A percentile compares a stretch with the other conserved stretches of the same genome.
Evolutionary conservation across 2,329 filamentous ascomycete species (phyloP).

Genomic region (Penicillium sp.): DNA sequence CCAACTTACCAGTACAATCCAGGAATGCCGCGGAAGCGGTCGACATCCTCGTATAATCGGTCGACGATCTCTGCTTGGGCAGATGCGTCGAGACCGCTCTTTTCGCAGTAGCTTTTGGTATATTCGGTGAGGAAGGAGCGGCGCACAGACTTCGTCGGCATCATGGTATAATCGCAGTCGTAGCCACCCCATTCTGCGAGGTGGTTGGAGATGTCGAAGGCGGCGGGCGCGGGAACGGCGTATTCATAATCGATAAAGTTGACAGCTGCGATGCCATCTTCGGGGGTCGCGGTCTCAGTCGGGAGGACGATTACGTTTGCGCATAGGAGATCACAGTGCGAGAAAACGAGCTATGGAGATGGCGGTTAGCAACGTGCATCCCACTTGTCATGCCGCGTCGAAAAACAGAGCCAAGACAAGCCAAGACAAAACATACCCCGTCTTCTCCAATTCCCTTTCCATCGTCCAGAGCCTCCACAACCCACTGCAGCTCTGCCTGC

Average conservation of each 20-base stretch:
- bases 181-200: conserved; percentile 98
- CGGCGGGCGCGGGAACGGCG: conserved; percentile 87
- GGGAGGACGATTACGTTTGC: conserved; percentile 90
- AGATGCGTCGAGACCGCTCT: conserved; percentile 39
- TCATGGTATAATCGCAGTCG: conserved; percentile 82
- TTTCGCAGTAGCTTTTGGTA: conserved; percentile 69
- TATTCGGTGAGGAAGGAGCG: conserved; percentile 83
- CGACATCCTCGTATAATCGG: conserved; percentile 76
- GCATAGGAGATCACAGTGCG: conserved; percentile 92
- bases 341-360: conserved; percentile 72
- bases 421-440: conserved; percentile 54
- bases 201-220: conserved; percentile 96
- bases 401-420: no score
- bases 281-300: conserved; percentile 27
- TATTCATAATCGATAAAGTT: conserved; percentile 99
- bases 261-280: conserved; percentile 56
- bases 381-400: not conserved
- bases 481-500: conserved; percentile 71
- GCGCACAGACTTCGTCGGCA: conserved; percentile 77
- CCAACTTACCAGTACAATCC: conserved; percentile 70
- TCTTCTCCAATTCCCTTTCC: conserved; percentile 74
- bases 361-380: not conserved
- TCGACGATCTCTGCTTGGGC: conserved; percentile 64
- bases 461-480: conserved; percentile 72
- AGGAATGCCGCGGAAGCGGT: conserved; percentile 83